A percentile compares a stretch with the other conserved stretches of the same genome.
Conservation (phyloP, 208 protist genomes). For the Trypanosoma cruzi region DNA sequence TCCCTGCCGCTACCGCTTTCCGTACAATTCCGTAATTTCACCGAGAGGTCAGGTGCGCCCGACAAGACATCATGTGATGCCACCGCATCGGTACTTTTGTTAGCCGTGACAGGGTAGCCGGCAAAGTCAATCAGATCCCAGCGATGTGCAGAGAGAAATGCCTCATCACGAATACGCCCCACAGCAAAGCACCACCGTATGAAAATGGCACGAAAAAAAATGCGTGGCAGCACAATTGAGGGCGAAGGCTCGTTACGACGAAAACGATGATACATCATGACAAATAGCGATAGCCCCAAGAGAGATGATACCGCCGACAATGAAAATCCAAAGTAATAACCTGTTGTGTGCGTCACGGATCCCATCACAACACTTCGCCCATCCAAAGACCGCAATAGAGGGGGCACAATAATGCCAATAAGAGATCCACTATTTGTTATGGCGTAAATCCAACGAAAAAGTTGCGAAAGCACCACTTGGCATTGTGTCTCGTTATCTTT, state of each 20-base stretch:
- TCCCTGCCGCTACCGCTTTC: neutral
- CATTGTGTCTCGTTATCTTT: constrained; percentile 19
- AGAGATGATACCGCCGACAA: constrained; percentile 41
- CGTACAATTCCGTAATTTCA: neutral
- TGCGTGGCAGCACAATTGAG: constrained; percentile 51
- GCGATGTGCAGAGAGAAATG: constrained; percentile 17
- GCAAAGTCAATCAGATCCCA: constrained; percentile 23
- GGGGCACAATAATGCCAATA: constrained; percentile 54
- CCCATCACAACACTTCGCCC: constrained; percentile 26
- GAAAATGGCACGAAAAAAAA: constrained; percentile 32
- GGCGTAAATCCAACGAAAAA: constrained; percentile 59
- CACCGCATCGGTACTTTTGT: neutral
- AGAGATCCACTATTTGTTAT: constrained; percentile 57
- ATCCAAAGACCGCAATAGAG: constrained; percentile 54
- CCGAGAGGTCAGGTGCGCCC: neutral
- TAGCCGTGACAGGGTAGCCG: neutral
- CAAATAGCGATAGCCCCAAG: constrained; percentile 36
- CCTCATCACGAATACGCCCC: constrained; percentile 22
- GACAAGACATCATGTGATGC: neutral
- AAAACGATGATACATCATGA: constrained; percentile 28
- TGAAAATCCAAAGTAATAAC: constrained; percentile 71
- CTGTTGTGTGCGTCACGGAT: constrained; percentile 40
- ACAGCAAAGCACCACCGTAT: constrained; percentile 31
- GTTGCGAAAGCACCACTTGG: constrained; percentile 38
- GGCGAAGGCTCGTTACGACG: constrained; percentile 39